Evolutionary conservation across 1,284 basidiomycete species (phyloP), one percentile per base, ranked within the genome.

Genomic region (Puccinia polysora): DNA sequence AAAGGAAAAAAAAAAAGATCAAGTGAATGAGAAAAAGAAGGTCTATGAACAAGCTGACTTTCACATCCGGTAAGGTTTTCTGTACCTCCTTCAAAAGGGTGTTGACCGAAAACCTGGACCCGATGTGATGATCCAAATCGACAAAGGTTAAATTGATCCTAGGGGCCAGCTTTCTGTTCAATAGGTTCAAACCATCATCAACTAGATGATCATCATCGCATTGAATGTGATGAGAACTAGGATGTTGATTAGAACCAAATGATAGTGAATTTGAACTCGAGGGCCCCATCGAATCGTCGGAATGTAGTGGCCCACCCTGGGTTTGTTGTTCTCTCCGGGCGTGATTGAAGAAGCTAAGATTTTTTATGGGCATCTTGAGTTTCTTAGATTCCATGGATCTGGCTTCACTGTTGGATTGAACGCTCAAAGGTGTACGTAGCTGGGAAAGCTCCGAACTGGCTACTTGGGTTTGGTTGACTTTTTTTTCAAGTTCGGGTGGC

Each of bases 71-170:
- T 15, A 71, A n/a, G 2, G 68, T 47, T 55, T 71, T 71, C 30
- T 71, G 59, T n/a, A 71, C 59, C 47, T 71, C 68, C 50, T 63
- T 71, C 10, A 71, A 60, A 4, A 71, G 49, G 15, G 68, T 71
- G 30, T 71, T 62, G 18, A 71, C 68, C 23, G 68, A 71, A 32
- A 71, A 71, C 15, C 68, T 59, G 40, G 56, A 50, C 14, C 68
- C 68, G n/a, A 71, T 71, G 59, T 71, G 68, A 71, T 63, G 68
- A 52, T 71, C 68, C 45, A 71, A 50, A 52, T 71, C 68, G 7
- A 71, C 68, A 47, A 71, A 71, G 23, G 68, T 71, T 28, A 71
- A 32, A 47, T 71, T 71, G 14, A 71, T 23, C 30, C 63, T 71
- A 6, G 68, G 68, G 6, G 68, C 68, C 18, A 71, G 52, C 45